Evolutionary conservation across 208 protist species (phyloP).

Genomic region (Crithidia brevicula): DNA sequence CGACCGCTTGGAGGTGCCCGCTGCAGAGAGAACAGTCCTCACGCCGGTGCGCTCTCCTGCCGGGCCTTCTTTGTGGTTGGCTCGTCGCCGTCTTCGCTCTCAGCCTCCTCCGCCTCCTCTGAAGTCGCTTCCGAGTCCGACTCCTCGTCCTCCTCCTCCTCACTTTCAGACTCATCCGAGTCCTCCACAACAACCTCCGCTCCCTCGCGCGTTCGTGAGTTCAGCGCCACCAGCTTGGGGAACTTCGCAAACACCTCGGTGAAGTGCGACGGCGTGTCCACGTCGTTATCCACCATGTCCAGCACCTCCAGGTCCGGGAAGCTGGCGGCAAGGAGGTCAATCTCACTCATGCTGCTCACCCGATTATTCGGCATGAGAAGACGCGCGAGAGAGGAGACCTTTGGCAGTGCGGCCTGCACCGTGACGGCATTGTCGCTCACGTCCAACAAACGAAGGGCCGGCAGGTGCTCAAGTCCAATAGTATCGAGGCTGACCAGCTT

Average conservation of each 20-base stretch:
- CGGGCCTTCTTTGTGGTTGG: neutral
- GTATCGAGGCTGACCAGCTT: slow-evolving; percentile 37
- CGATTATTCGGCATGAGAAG: slow-evolving; percentile 81
- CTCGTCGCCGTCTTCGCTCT: neutral
- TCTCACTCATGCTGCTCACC: slow-evolving; percentile 50
- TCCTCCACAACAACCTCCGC: slow-evolving; percentile 49
- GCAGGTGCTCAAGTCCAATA: slow-evolving; percentile 38
- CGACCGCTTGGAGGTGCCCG: neutral
- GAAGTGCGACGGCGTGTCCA: slow-evolving; percentile 52
- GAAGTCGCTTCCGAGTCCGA: neutral
- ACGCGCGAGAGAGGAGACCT: slow-evolving; percentile 37
- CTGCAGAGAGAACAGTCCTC: neutral
- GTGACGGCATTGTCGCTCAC: slow-evolving; percentile 86
- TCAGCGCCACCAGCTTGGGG: slow-evolving; percentile 50
- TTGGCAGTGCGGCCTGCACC: slow-evolving; percentile 30
- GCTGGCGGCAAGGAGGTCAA: slow-evolving; percentile 48
- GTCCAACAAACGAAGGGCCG: slow-evolving; percentile 63
- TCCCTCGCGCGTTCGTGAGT: slow-evolving; percentile 55
- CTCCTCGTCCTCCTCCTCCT: slow-evolving; percentile 26
- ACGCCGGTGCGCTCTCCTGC: neutral
- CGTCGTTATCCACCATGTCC: slow-evolving; percentile 65
- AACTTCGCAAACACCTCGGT: slow-evolving; percentile 60
- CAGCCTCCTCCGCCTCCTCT: neutral
- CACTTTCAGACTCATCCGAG: slow-evolving; percentile 35
- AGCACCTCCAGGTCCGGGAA: slow-evolving; percentile 75